phyloP scores from a whole-genome alignment of 305 asterid genomes.

The Ilex paraguariensis region DNA sequence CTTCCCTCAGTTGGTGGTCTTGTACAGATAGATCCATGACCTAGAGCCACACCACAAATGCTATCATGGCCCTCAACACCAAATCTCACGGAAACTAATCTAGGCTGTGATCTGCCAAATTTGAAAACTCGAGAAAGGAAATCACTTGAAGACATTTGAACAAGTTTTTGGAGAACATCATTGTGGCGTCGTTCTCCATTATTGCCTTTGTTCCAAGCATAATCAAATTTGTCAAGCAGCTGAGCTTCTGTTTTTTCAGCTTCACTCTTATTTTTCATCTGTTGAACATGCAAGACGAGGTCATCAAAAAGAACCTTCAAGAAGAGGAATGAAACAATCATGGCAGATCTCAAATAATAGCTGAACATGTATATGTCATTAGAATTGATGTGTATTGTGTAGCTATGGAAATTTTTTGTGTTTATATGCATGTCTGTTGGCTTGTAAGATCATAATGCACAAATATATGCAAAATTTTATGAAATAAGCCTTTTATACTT shows the following conservation, averaged over 20 bases:
- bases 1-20: conserved; percentile 59
- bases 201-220: conserved; percentile 87
- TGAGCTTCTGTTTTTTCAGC: conserved; percentile 76
- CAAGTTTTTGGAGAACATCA: conserved; percentile 47
- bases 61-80: conserved; percentile 8
- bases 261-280: conserved; percentile 63
- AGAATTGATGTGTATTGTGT: no score
- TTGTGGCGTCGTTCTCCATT: conserved; percentile 71
- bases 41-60: conserved; percentile 60
- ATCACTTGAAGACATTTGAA: conserved; percentile 22
- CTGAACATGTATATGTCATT: no score
- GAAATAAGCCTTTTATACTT: no score
- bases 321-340: no score
- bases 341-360: no score
- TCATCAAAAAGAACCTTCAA: no score
- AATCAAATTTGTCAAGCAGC: conserved; percentile 72
- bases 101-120: conserved; percentile 52
- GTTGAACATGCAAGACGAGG: conserved; percentile 5
- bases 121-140: conserved; percentile 39
- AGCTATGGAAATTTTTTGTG: no score
- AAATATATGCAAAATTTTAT: no score
- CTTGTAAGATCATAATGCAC: no score
- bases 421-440: no score
- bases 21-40: conserved; percentile 62
- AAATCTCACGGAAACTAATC: conserved; percentile 28